Evolutionary conservation across 2,329 filamentous ascomycete species (phyloP).

Genomic region (Scedosporium aurantiacum): DNA sequence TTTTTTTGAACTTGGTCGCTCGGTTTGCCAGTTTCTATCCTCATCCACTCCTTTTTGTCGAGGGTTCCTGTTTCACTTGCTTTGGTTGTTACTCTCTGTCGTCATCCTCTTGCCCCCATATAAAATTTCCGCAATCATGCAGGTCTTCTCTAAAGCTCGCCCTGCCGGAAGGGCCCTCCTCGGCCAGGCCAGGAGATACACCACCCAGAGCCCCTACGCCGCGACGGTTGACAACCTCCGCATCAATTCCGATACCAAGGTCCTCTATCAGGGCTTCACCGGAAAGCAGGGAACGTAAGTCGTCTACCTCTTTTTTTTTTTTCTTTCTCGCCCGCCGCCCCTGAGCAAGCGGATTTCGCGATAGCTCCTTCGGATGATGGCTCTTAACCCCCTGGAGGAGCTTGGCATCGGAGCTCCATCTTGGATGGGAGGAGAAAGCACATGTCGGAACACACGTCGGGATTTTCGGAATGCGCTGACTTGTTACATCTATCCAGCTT

Average conservation of each 20-base stretch:
- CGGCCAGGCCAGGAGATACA: constrained; percentile 60
- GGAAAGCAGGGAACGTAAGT: constrained; percentile 88
- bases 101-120: not conserved
- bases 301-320: too few species aligned
- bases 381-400: not conserved
- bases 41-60: too few species aligned
- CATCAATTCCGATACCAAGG: constrained; percentile 87
- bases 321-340: constrained; percentile 16
- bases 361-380: constrained; percentile 9
- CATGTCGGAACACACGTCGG: not conserved
- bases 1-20: too few species aligned
- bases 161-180: constrained; percentile 58
- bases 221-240: constrained; percentile 75
- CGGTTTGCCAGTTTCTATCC: too few species aligned
- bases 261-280: constrained; percentile 95
- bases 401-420: not conserved
- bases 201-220: constrained; percentile 58
- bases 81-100: constrained; percentile 7
- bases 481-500: constrained; percentile 50
- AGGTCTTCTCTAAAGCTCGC: constrained; percentile 66
- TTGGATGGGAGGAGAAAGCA: not conserved
- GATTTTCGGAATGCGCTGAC: not conserved
- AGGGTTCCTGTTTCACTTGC: not conserved
- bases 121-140: constrained; percentile 48
- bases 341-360: not conserved